Percentiles rank a stretch among this genome's conserved stretches.
phyloP scores from a whole-genome alignment of 148 eudicot species.

The Chenopodium formosanum region DNA sequence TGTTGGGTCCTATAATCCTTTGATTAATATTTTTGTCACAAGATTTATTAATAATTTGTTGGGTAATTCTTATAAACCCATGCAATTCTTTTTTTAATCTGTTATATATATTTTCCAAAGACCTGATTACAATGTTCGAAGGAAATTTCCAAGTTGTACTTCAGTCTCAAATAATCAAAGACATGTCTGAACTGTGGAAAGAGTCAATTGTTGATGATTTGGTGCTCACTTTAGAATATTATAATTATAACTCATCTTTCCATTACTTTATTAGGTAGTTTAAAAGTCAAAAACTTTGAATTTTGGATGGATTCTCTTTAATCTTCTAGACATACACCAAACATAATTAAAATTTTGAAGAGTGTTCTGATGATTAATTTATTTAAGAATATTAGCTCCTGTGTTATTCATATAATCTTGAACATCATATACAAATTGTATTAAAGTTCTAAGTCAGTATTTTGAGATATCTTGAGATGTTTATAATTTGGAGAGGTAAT shows the following conservation, averaged over 20 bases:
- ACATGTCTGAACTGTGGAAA: not conserved
- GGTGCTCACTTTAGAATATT: not conserved
- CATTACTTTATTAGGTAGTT: not conserved
- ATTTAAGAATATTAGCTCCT: too few relatives aligned
- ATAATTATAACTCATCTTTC: not conserved
- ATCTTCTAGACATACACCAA: not conserved
- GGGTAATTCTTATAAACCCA: not conserved
- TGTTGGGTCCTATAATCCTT: not conserved
- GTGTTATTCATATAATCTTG: not conserved
- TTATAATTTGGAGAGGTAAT: not conserved
- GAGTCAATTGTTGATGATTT: constrained; percentile 10
- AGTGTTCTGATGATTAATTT: not conserved
- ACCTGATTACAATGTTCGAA: not conserved
- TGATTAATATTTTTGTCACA: not conserved
- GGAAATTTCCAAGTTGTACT: not conserved
- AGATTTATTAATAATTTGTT: too few relatives aligned
- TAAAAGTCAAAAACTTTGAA: not conserved
- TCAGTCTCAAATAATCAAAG: not conserved
- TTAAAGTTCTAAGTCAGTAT: not conserved
- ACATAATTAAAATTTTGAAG: not conserved
- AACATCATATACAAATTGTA: too few relatives aligned
- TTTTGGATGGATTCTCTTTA: not conserved
- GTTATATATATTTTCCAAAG: not conserved
- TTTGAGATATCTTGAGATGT: not conserved
- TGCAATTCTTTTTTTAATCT: not conserved